Evolutionary conservation across 2,329 filamentous ascomycete genomes (phyloP), one percentile per base, ranked within the genome.

Genomic region (Diplodia intermedia): DNA sequence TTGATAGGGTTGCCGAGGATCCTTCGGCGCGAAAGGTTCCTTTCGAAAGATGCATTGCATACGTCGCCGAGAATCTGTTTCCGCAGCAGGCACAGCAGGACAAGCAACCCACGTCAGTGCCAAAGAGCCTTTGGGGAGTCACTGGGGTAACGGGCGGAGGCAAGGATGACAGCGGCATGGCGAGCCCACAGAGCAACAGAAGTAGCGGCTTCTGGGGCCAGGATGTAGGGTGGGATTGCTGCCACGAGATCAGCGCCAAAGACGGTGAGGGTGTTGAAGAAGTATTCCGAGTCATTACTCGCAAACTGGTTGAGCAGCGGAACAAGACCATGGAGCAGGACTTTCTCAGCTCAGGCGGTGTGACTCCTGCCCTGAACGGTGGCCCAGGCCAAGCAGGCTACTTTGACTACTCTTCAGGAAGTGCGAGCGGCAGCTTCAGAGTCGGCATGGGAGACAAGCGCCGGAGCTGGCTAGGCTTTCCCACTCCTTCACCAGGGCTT

Each of bases 181-280:
- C 78, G 15, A 82, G 80, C 31, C 81, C 82, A 36, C 79, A 82
- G 71, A 81, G 82, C 74, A 82, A 85, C 72, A 77, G 82, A 38
- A 91, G 88, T 74, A 91, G 88, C 47, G 90, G 91, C 1, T 92
- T 93, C 80, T 97, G 94, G 94, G 93, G 90, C 26, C 92, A 95
- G 78, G 94, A 97, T 76, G 89, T 93, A 6, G 93, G 94, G 65
- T 98, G 94, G 94, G 94, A 97, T 75, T 96, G 93, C 71, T 98
- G 94, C 78, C 95, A 98, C 79, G 95, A 99, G 82, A 94, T 99
- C 76, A 94, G 90, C 73, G 94, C 94, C 57, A 94, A 96, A 83
- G 93, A 90, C 75, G 94, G 94, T 68, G 94, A 97, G 82, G 94
- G 94, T 20, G 94, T 99, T 20, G 95, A 98, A 73, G 95, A 98